Evolutionary conservation across 202 grass and related monocot genomes (phyloP).

Genomic region (Musa balbisiana): DNA sequence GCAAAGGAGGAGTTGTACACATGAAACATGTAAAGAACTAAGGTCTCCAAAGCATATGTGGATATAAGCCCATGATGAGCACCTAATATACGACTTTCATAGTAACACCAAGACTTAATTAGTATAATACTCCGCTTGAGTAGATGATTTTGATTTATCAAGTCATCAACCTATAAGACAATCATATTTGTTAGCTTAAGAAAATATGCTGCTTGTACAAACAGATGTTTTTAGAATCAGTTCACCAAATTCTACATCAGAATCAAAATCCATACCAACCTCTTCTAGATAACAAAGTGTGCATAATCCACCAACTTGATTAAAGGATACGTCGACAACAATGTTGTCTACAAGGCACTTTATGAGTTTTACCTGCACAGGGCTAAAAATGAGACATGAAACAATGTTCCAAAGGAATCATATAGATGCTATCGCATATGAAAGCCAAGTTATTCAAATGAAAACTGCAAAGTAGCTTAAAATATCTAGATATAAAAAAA

Average conservation of each 20-base stretch:
- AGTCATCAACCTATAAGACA: slow-evolving; percentile 51
- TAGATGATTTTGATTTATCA: slow-evolving; percentile 72
- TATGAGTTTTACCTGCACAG: slow-evolving; percentile 79
- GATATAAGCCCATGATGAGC: slow-evolving; percentile 99
- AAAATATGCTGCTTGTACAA: slow-evolving; percentile 23
- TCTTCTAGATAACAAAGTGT: slow-evolving; percentile 96
- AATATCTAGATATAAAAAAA: background rate
- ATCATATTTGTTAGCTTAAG: background rate
- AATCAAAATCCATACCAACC: slow-evolving; percentile 28
- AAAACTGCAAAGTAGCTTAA: background rate
- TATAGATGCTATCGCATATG: too few relatives aligned
- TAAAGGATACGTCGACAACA: slow-evolving; percentile 93
- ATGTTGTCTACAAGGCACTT: slow-evolving; percentile 97
- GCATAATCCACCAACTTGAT: slow-evolving; percentile 95
- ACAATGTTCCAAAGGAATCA: too few relatives aligned
- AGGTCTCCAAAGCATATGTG: slow-evolving; percentile 89
- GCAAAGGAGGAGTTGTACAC: slow-evolving; percentile 76
- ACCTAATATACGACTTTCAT: slow-evolving; percentile 91
- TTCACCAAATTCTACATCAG: background rate
- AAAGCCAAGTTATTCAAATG: too few relatives aligned
- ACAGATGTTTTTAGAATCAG: too few relatives aligned
- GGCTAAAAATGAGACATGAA: background rate
- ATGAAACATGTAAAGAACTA: slow-evolving; percentile 97
- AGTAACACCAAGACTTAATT: slow-evolving; percentile 96
- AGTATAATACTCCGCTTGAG: slow-evolving; percentile 98